Conservation (phyloP, 768 basidiomycete genomes). For the Phanerodontia chrysosporium region DNA sequence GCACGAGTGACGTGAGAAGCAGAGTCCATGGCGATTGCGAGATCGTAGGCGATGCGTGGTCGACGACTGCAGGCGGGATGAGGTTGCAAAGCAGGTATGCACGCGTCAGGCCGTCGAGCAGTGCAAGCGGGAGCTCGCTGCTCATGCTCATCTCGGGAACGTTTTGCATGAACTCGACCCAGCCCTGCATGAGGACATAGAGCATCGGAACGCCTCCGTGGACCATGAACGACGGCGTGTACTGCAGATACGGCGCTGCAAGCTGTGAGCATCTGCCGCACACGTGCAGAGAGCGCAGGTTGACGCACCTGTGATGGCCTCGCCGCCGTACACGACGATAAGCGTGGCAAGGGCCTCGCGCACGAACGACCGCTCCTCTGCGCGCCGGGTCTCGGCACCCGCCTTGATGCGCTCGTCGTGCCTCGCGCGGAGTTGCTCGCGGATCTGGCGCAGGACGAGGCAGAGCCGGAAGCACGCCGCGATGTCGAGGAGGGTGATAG, state of each 20-base stretch:
- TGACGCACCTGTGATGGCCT: conserved; percentile 57
- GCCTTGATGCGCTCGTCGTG: conserved; percentile 38
- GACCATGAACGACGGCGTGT: conserved; percentile 77
- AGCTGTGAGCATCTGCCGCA: no score
- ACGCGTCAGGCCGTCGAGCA: conserved; percentile 78
- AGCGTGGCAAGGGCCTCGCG: conserved; percentile 55
- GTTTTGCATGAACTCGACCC: conserved; percentile 56
- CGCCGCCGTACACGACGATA: conserved; percentile 76
- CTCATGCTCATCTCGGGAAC: conserved; percentile 47
- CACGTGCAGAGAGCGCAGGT: background rate
- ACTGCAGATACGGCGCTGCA: conserved; percentile 36
- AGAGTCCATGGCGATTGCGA: conserved; percentile 74
- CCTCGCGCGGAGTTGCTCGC: conserved; percentile 43
- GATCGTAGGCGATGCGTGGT: conserved; percentile 45
- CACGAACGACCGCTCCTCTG: conserved; percentile 53
- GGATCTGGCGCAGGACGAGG: conserved; percentile 61
- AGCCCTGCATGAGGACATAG: conserved; percentile 55
- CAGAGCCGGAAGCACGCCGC: conserved; percentile 67
- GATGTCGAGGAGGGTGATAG: conserved; percentile 61
- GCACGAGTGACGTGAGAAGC: conserved; percentile 65
- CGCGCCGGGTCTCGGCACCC: conserved; percentile 18
- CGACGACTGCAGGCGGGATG: conserved; percentile 63
- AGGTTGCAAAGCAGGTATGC: conserved; percentile 75
- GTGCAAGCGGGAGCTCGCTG: conserved; percentile 66
- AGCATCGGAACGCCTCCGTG: conserved; percentile 62